Evolutionary conservation across 2,329 filamentous ascomycete species (phyloP).

Genomic region (Aspergillus ibericus): DNA sequence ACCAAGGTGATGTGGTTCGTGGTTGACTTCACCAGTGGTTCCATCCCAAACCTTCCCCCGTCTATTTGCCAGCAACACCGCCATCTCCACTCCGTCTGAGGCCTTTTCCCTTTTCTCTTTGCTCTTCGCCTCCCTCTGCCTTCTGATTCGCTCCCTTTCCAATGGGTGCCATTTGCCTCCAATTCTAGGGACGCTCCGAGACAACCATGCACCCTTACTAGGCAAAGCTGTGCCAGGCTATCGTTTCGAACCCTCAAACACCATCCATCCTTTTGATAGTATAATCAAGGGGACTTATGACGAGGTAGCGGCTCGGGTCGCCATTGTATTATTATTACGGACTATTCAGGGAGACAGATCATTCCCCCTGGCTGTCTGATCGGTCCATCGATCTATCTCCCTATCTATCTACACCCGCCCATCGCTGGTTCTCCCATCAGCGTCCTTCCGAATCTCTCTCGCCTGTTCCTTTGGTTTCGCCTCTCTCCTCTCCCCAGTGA

Average conservation of each 20-base stretch:
- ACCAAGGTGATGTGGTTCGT: slow-evolving; percentile 14
- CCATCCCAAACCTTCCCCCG: slow-evolving; percentile 5
- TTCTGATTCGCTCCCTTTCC: slow-evolving; percentile 2
- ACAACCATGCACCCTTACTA: slow-evolving; percentile 1
- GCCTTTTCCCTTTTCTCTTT: slow-evolving; percentile 11
- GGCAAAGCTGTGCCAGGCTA: not conserved
- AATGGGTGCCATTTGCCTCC: slow-evolving; percentile 6
- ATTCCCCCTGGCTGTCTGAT: too few relatives aligned
- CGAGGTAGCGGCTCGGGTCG: not conserved
- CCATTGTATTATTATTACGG: not conserved
- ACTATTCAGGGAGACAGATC: not conserved
- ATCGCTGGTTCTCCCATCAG: not conserved
- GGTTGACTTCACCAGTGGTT: slow-evolving; percentile 16
- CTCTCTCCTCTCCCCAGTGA: not conserved
- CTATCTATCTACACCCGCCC: not conserved
- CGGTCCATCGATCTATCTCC: not conserved
- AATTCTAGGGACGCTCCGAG: not conserved
- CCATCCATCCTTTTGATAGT: not conserved
- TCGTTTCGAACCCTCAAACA: not conserved
- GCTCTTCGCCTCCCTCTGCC: not conserved
- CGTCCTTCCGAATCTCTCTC: not conserved
- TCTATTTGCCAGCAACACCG: slow-evolving; percentile 14
- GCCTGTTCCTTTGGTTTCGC: not conserved
- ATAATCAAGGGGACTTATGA: not conserved
- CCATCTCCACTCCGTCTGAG: slow-evolving; percentile 15